phyloP scores from a whole-genome alignment of 805 yeast species.

The Sugiyamaella mastotermitis region DNA sequence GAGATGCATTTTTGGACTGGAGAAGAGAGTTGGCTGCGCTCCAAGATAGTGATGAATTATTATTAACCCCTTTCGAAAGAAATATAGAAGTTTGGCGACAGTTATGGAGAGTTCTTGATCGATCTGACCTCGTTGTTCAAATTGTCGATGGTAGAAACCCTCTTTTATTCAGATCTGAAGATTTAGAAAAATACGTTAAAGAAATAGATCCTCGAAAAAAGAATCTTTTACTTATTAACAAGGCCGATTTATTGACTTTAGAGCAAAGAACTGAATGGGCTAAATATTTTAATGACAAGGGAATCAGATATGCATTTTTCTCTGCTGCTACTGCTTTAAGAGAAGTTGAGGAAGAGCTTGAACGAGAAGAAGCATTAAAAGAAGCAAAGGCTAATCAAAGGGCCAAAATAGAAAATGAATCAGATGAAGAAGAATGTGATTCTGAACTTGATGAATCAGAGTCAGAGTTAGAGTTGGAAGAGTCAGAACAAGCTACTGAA shows the following conservation, averaged over 20 bases:
- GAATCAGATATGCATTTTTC: slow-evolving; percentile 84
- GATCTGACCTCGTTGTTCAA: slow-evolving; percentile 90
- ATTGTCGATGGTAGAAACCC: slow-evolving; percentile 98
- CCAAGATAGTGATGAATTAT: slow-evolving; percentile 77
- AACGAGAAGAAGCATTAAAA: slow-evolving; percentile 13
- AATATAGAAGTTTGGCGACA: slow-evolving; percentile 98
- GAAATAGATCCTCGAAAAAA: slow-evolving; percentile 71
- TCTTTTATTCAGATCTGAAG: slow-evolving; percentile 78
- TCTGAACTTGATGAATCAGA: slow-evolving; percentile 22
- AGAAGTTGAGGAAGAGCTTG: slow-evolving; percentile 50
- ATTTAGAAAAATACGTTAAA: slow-evolving; percentile 75
- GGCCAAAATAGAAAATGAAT: slow-evolving; percentile 7
- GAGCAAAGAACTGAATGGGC: slow-evolving; percentile 86
- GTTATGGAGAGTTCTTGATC: slow-evolving; percentile 94
- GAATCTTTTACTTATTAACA: slow-evolving; percentile 81
- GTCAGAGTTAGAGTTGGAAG: slow-evolving; percentile 17
- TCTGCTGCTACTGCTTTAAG: slow-evolving; percentile 85
- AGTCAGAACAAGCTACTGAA: slow-evolving; percentile 12
- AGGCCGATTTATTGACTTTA: slow-evolving; percentile 79
- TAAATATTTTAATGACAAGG: slow-evolving; percentile 58
- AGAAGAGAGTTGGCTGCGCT: slow-evolving; percentile 80
- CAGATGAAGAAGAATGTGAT: slow-evolving; percentile 12
- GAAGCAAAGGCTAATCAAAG: slow-evolving; percentile 15
- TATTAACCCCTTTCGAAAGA: slow-evolving; percentile 94
- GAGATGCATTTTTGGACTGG: slow-evolving; percentile 90